A percentile compares a stretch with the other conserved stretches of the same genome.
These are phyloP conservation scores for Cutaneotrichosporon sp. DNA, from an alignment of 1,284 basidiomycete species.

Conservation along the genomic window DNA sequence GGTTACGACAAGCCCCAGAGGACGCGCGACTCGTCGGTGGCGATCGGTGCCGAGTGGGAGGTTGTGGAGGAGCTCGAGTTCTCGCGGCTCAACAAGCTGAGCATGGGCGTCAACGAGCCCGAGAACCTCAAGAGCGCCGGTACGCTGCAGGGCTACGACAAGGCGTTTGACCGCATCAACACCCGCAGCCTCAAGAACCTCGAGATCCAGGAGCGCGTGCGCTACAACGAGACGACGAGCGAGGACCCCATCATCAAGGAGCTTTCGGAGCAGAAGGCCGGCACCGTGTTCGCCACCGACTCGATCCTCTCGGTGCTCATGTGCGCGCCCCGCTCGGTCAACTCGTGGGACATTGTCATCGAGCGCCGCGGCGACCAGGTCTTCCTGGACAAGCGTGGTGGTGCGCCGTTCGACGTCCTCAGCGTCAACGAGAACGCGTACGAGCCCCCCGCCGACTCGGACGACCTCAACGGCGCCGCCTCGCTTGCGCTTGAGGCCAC, in stretches of 20 bases:
- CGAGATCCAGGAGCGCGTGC: constrained; percentile 89
- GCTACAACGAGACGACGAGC: constrained; percentile 96
- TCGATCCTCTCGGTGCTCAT: constrained; percentile 94
- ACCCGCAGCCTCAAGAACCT: constrained; percentile 90
- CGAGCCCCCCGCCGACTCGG: constrained; percentile 87
- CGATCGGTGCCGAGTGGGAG: constrained; percentile 86
- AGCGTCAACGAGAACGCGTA: constrained; percentile 99
- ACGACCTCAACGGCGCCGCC: constrained; percentile 84
- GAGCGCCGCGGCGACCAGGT: constrained; percentile 89
- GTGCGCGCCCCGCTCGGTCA: constrained; percentile 92
- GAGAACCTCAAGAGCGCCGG: constrained; percentile 86
- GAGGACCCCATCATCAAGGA: constrained; percentile 94
- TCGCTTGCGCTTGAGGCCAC: constrained; percentile 96
- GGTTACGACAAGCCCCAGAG: constrained; percentile 94
- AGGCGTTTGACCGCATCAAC: constrained; percentile 91
- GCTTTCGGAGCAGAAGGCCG: constrained; percentile 76
- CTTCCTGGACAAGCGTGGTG: constrained; percentile 98
- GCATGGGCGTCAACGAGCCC: constrained; percentile 86
- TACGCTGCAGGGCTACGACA: constrained; percentile 90
- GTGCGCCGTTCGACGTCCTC: constrained; percentile 93
- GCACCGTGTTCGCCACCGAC: constrained; percentile 91
- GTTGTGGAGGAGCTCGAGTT: constrained; percentile 98
- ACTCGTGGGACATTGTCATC: constrained; percentile 99
- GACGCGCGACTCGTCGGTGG: constrained; percentile 90
- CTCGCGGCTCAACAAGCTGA: constrained; percentile 84